Evolutionary conservation across 345 rosid genomes (phyloP).

Genomic region (Rhodamnia argentea): DNA sequence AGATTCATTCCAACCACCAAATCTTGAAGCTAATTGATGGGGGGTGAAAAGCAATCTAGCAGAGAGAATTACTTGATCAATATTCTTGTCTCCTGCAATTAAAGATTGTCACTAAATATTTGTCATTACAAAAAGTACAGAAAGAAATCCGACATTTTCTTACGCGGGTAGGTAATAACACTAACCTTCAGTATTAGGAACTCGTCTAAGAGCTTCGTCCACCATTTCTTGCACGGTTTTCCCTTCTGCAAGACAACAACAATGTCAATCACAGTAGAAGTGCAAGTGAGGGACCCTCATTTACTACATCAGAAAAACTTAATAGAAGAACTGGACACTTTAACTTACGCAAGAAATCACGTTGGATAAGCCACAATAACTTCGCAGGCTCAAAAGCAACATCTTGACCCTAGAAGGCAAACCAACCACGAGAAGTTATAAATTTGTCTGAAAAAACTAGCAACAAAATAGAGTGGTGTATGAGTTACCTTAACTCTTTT

Average conservation of each 20-base stretch:
- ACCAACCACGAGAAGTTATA: constrained; percentile 6
- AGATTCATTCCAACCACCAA: constrained; percentile 4
- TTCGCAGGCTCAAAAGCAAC: constrained; percentile 97
- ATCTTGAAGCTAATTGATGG: background rate
- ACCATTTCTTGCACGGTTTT: constrained; percentile 98
- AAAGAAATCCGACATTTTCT: background rate
- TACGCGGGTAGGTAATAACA: background rate
- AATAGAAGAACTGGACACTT: background rate
- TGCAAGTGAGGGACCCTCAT: background rate
- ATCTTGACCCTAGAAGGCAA: constrained; percentile 72
- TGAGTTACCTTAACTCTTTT: constrained; percentile 87
- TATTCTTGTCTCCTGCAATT: constrained; percentile 82
- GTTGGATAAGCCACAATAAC: constrained; percentile 98
- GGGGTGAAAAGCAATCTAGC: background rate
- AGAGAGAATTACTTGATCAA: constrained; percentile 54
- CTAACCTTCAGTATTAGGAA: constrained; percentile 76
- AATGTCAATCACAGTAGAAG: background rate
- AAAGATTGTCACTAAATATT: background rate
- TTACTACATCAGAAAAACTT: background rate
- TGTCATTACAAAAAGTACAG: background rate
- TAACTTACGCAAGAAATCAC: constrained; percentile 93
- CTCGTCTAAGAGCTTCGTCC: constrained; percentile 78
- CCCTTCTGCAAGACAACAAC: constrained; percentile 57
- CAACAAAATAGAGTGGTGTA: constrained; percentile 1
- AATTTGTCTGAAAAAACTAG: background rate